Conservation (phyloP, 2,329 filamentous ascomycete genomes). For the Akanthomyces lecanii region DNA sequence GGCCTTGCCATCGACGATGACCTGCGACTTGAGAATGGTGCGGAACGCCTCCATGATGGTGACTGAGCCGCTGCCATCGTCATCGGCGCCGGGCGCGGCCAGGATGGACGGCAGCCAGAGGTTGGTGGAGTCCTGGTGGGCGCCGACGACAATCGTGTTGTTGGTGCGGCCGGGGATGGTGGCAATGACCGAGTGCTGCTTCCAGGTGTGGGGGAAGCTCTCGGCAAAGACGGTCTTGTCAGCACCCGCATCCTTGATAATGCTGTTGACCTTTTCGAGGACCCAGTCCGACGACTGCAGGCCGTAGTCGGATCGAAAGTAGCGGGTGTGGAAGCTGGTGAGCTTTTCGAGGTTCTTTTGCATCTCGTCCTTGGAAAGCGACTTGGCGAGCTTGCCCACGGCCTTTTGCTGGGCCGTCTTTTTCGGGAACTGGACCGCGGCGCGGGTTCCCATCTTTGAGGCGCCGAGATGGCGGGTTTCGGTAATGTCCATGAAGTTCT, state of each 20-base stretch:
- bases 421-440: slow-evolving; percentile 58
- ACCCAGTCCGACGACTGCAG: slow-evolving; percentile 86
- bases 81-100: slow-evolving; percentile 87
- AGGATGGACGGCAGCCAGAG: slow-evolving; percentile 80
- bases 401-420: slow-evolving; percentile 61
- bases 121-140: slow-evolving; percentile 95
- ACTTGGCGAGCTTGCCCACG: slow-evolving; percentile 61
- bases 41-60: slow-evolving; percentile 91
- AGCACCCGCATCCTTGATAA: slow-evolving; percentile 68
- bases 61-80: slow-evolving; percentile 88
- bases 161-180: slow-evolving; percentile 83
- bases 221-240: slow-evolving; percentile 63
- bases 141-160: slow-evolving; percentile 82
- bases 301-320: slow-evolving; percentile 76
- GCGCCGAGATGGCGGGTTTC: slow-evolving; percentile 59
- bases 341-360: slow-evolving; percentile 71
- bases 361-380: slow-evolving; percentile 74
- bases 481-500: slow-evolving; percentile 94
- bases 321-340: slow-evolving; percentile 75
- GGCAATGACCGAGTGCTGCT: slow-evolving; percentile 85
- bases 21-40: slow-evolving; percentile 68
- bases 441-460: slow-evolving; percentile 30
- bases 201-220: slow-evolving; percentile 79
- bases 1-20: slow-evolving; percentile 66
- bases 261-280: slow-evolving; percentile 65